Conservation (phyloP, 1,284 basidiomycete species). For the Gomphus sp. region DNA sequence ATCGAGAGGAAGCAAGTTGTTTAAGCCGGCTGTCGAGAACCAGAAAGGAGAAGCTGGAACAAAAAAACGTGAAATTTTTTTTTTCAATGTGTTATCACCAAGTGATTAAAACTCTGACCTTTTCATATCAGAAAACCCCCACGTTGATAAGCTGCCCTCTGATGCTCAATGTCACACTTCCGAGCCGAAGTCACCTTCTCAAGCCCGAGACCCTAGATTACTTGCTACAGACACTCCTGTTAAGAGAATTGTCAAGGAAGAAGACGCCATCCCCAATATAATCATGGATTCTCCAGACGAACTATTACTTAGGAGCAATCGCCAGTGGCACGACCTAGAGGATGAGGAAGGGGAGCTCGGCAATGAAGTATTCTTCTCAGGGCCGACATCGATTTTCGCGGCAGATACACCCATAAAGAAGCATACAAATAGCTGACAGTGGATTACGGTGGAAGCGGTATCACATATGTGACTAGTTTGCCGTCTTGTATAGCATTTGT, state of each 20-base stretch:
- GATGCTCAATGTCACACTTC: neutral
- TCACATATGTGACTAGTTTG: too few relatives aligned
- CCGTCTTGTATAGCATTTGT: too few relatives aligned
- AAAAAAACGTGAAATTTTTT: neutral
- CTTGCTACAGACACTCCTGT: constrained; percentile 5
- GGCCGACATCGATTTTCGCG: neutral
- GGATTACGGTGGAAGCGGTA: neutral
- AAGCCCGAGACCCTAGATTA: neutral
- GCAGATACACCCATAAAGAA: constrained; percentile 7
- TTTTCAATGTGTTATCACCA: neutral
- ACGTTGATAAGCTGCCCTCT: neutral
- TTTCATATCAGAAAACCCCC: neutral
- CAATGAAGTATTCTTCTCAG: neutral
- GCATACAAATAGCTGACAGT: neutral
- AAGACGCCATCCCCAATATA: neutral
- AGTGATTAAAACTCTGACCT: neutral
- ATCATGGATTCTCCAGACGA: constrained; percentile 2
- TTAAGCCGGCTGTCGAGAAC: neutral
- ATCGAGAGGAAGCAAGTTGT: constrained; percentile 3
- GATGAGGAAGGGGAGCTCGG: neutral
- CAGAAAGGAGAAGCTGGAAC: neutral
- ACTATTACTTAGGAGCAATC: neutral
- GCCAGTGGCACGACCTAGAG: neutral
- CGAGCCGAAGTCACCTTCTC: neutral
- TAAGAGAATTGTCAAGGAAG: neutral